A percentile compares a stretch with the other conserved stretches of the same genome.
These are phyloP conservation scores for Hirschfeldia incana DNA, from an alignment of 345 rosid species.

Conservation along the genomic window DNA sequence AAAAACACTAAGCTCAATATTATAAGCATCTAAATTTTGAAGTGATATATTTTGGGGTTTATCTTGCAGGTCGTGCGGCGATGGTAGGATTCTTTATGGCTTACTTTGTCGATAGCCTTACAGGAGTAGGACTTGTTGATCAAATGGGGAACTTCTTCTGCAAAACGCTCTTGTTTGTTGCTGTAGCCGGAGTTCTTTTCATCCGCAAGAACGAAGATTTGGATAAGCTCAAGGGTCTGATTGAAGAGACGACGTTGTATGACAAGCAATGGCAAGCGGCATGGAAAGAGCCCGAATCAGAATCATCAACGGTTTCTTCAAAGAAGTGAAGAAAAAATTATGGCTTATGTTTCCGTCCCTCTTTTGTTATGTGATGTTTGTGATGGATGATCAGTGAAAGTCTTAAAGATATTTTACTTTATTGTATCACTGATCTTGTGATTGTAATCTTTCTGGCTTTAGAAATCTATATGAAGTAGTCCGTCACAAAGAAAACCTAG, in stretches of 20 bases:
- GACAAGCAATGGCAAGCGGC: slow-evolving; percentile 99
- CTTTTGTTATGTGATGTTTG: not conserved
- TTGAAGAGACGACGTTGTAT: slow-evolving; percentile 89
- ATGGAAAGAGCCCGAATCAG: slow-evolving; percentile 71
- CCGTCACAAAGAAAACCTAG: not conserved
- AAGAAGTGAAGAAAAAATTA: slow-evolving; percentile 16
- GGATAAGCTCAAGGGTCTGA: slow-evolving; percentile 63
- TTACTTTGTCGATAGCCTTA: slow-evolving; percentile 89
- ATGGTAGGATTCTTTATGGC: slow-evolving; percentile 99
- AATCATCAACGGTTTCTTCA: slow-evolving; percentile 28
- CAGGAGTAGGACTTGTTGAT: slow-evolving; percentile 93
- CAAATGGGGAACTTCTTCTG: slow-evolving; percentile 98
- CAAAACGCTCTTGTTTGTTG: slow-evolving; percentile 81
- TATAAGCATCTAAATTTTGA: not conserved
- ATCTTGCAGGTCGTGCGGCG: slow-evolving; percentile 79
- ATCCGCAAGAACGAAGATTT: slow-evolving; percentile 90
- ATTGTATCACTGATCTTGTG: slow-evolving; percentile 23
- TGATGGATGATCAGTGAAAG: slow-evolving; percentile 20
- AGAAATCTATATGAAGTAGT: not conserved
- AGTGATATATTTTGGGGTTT: not conserved
- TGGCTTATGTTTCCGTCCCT: slow-evolving; percentile 7
- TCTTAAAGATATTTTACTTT: not conserved
- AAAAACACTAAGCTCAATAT: not conserved
- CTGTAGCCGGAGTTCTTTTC: slow-evolving; percentile 80
- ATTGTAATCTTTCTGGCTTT: slow-evolving; percentile 12